Evolutionary conservation across 495 filamentous ascomycete genomes (phyloP), one percentile per base, ranked within the genome.

Genomic region (Penicillium herquei): DNA sequence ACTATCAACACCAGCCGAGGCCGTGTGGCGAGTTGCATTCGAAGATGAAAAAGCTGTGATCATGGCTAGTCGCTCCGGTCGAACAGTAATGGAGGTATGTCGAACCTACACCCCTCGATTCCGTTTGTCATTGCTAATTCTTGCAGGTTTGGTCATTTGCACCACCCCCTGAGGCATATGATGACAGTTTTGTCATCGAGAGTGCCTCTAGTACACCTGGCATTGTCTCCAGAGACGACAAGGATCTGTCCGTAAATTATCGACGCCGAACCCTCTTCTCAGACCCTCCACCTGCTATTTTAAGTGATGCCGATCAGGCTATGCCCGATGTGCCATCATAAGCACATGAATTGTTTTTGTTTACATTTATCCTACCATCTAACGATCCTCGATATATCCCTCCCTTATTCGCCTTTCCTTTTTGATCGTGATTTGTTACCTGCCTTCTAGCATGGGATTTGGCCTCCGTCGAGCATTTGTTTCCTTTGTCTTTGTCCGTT

Each of bases 31-130:
- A 48, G 94, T 98, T 30, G 95, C 94, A 1, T 98, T 98, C 68
- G 94, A 98, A 68, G 92, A 96, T 48, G 95, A 98, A 72, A 97
- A 96, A 66, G 93, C 91, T 50, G 92, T 98, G 14, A 92, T 97
- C 37, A 92, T 98, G 83, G 93, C 94, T 3, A 87, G 87, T 60
- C 81, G 94, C 54, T 82, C 81, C 26, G 83, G 83, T 44, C 82
- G 90, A 51, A 98, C 95, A 1, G 87, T 97, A 52, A 98, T 98
- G 94, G 94, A 98, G 87, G 94, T 96, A 63, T 54, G 63, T 63
- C 7, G 42, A 33, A 35, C 14, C 10, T 21, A 26, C n/a, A 26
- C 21, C 35, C 14, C 17, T 7, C 7, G 16, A 1, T 26, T 13
- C 10, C 47, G 5, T 26, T 44, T 43, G n/a, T 44, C 16, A 52